Evolutionary conservation across 495 filamentous ascomycete genomes (phyloP).

Genomic region (Endocarpon pusillum): DNA sequence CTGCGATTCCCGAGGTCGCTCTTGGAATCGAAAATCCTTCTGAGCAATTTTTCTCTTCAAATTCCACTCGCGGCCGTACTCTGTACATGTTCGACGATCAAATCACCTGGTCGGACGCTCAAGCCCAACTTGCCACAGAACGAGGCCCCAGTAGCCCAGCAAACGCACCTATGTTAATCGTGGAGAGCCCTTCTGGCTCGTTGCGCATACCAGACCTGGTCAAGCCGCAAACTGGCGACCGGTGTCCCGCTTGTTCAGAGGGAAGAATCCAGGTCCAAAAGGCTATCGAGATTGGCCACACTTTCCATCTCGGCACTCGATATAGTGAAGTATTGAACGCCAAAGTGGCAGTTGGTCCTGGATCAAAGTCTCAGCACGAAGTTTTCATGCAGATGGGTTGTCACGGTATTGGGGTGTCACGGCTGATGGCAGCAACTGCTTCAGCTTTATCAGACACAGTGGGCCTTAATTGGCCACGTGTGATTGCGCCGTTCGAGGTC

Average conservation of each 20-base stretch:
- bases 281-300: conserved; percentile 84
- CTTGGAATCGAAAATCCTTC: conserved; percentile 45
- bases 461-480: conserved; percentile 78
- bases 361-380: conserved; percentile 4
- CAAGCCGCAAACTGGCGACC: conserved; percentile 47
- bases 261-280: conserved; percentile 48
- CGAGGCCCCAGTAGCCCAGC: too few relatives aligned
- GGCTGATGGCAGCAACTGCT: conserved; percentile 75
- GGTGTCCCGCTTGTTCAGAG: conserved; percentile 48
- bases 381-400: conserved; percentile 81
- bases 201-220: conserved; percentile 42
- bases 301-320: conserved; percentile 80
- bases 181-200: not conserved
- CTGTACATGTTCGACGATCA: not conserved
- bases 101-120: too few relatives aligned
- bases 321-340: conserved; percentile 65
- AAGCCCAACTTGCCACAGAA: too few relatives aligned
- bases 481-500: conserved; percentile 72
- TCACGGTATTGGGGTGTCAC: conserved; percentile 85
- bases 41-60: conserved; percentile 21
- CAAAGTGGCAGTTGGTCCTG: conserved; percentile 24
- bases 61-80: not conserved
- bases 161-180: not conserved
- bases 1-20: conserved; percentile 51
- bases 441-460: conserved; percentile 49